A percentile compares a stretch with the other conserved stretches of the same genome.
These are phyloP conservation scores for Malania oleifera DNA, from an alignment of 164 flowering plant genomes.

Conservation along the genomic window DNA sequence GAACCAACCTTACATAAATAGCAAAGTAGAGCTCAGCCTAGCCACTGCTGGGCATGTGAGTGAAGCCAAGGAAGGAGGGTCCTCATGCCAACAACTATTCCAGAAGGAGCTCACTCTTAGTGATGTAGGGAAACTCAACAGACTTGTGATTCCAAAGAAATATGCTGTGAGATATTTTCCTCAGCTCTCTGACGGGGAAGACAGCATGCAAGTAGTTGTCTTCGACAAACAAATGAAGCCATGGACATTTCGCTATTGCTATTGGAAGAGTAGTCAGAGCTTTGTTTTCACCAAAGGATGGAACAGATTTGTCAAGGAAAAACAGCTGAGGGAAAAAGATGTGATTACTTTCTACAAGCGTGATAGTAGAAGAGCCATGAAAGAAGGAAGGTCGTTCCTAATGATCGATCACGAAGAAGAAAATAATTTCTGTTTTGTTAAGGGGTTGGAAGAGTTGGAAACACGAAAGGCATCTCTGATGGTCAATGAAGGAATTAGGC, in stretches of 20 bases:
- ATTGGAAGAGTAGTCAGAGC: constrained; percentile 87
- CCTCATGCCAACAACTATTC: constrained; percentile 41
- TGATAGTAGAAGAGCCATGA: constrained; percentile 13
- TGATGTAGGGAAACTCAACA: constrained; percentile 83
- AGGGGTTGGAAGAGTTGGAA: not conserved
- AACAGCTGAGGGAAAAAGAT: constrained; percentile 49
- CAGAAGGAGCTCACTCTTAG: constrained; percentile 85
- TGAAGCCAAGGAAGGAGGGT: constrained; percentile 16
- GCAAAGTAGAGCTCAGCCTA: not conserved
- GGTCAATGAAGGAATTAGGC: constrained; percentile 19
- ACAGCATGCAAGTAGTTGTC: constrained; percentile 37
- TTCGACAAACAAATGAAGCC: constrained; percentile 36
- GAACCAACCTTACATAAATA: constrained; percentile 5
- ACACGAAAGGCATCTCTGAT: not conserved
- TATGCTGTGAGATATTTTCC: constrained; percentile 59
- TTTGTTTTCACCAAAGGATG: constrained; percentile 77
- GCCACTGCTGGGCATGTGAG: not conserved
- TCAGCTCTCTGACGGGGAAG: constrained; percentile 15
- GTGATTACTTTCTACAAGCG: constrained; percentile 37
- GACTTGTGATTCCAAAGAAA: constrained; percentile 81
- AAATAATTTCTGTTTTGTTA: not conserved
- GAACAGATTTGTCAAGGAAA: constrained; percentile 68
- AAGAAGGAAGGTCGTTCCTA: constrained; percentile 12
- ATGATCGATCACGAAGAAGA: constrained; percentile 24
- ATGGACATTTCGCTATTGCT: constrained; percentile 79